Percentiles rank a stretch among this genome's conserved stretches.
These are phyloP conservation scores for Nemania diffusa DNA, from an alignment of 2,329 filamentous ascomycete species.

Conservation along the genomic window DNA sequence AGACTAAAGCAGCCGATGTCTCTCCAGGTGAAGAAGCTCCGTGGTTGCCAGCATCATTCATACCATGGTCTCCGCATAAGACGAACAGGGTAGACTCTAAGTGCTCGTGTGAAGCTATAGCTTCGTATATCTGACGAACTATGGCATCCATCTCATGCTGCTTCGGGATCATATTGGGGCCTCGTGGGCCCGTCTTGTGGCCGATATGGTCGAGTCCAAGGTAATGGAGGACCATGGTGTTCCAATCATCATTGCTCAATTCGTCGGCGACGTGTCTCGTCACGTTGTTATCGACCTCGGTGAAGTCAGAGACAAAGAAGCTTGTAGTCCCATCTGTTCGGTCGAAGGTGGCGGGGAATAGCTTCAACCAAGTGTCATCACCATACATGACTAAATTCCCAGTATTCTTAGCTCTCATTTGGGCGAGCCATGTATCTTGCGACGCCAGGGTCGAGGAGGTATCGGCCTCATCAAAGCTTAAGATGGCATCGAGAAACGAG, in stretches of 20 bases:
- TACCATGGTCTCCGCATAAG: conserved; percentile 94
- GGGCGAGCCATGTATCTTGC: conserved; percentile 96
- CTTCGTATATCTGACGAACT: conserved; percentile 77
- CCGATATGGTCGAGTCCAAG: conserved; percentile 97
- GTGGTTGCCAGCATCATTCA: conserved; percentile 98
- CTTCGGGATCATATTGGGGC: conserved; percentile 91
- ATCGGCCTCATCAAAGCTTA: conserved; percentile 96
- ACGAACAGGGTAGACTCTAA: conserved; percentile 84
- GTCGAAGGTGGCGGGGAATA: conserved; percentile 90
- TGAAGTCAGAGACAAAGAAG: conserved; percentile 99
- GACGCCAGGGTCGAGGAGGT: conserved; percentile 85
- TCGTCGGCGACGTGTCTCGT: conserved; percentile 87
- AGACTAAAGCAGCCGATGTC: conserved; percentile 91
- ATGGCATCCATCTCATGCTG: conserved; percentile 93
- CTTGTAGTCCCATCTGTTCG: conserved; percentile 92
- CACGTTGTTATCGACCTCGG: conserved; percentile 97
- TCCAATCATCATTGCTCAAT: conserved; percentile 83
- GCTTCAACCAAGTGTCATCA: conserved; percentile 97
- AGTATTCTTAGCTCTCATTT: conserved; percentile 78
- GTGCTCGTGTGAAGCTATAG: conserved; percentile 76
- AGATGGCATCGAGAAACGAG: conserved; percentile 94
- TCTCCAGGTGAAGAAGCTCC: conserved; percentile 93
- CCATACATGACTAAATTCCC: conserved; percentile 94
- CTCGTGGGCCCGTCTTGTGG: conserved; percentile 90
- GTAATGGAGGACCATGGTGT: conserved; percentile 93